Evolutionary conservation across 768 basidiomycete genomes (phyloP), one percentile per base, ranked within the genome.

Genomic region (Pilatotrama ljubarskyi): DNA sequence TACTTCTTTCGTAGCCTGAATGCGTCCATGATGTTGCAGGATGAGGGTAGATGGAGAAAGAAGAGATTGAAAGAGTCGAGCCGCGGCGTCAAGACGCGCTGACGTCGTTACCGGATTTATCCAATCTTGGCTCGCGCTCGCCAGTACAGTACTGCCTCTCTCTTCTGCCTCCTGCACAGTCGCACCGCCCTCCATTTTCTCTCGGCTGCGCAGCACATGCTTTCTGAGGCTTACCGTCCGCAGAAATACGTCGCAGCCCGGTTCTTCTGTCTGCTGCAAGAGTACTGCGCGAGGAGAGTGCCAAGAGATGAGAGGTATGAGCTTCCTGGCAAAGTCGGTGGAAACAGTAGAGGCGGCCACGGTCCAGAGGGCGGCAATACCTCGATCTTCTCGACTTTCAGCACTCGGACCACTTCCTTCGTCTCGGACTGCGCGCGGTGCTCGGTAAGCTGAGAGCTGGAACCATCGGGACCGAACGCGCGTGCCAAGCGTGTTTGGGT

Each of bases 1-100:
- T 89, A 94, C 75, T 95, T 96, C 79, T 88, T 93, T 71, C 93
- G 90, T 14, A 97, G 80, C 74, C 88, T 87, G 63, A 97, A 77
- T 48, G 90, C 87, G 73, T 93, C 87, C 91, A 93, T 92, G 35
- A 62, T 65, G 53, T 62, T 18, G 61, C 9, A 25, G 49, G 49
- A 42, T 18, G 54, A 10, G 46, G 18, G 58, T 35, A 47, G 51
- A 46, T 55, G 54, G 63, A 22, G 50, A 24, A 54, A 42, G 29
- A 40, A 46, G 54, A 38, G 36, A 54, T 25, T 51, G 25, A 41
- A 37, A 24, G 52, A 41, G 13, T 25, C 35, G 38, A 47, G 48
- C 42, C 60, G 26, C 43, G 51, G n/a, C n/a, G 44, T 40, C 59
- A 58, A 24, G 24, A 48, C 49, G 35, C 52, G 58, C 61, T 66